Percentiles rank a stretch among this genome's conserved stretches.
These are phyloP conservation scores for Candida pseudoviswanathii DNA, from an alignment of 1,139 yeast genomes.

Conservation along the genomic window DNA sequence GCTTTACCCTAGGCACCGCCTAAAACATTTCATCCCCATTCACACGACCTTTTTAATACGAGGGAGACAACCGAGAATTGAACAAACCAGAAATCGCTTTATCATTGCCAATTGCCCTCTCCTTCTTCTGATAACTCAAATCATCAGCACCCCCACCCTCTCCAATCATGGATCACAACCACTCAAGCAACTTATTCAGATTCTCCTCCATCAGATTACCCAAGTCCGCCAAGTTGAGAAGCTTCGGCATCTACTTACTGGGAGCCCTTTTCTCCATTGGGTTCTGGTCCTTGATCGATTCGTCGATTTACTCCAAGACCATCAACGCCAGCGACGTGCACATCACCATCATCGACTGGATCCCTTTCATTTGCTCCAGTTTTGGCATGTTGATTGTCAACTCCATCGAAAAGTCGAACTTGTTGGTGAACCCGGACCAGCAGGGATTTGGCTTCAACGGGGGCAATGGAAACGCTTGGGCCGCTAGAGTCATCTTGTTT, in stretches of 20 bases:
- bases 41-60: not conserved
- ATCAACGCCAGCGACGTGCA: slow-evolving; percentile 86
- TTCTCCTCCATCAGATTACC: slow-evolving; percentile 49
- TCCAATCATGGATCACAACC: slow-evolving; percentile 14
- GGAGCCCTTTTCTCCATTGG: slow-evolving; percentile 86
- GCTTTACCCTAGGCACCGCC: too few species aligned
- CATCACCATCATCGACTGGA: slow-evolving; percentile 92
- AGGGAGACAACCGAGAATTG: not conserved
- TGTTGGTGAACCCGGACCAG: slow-evolving; percentile 57
- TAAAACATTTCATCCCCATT: not conserved
- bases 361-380: slow-evolving; percentile 86
- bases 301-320: slow-evolving; percentile 82
- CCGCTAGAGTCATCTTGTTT: slow-evolving; percentile 86
- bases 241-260: slow-evolving; percentile 72
- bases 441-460: slow-evolving; percentile 48
- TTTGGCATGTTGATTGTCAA: slow-evolving; percentile 91
- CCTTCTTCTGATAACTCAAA: not conserved
- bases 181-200: slow-evolving; percentile 14
- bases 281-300: slow-evolving; percentile 86
- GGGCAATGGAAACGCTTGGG: slow-evolving; percentile 71
- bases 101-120: not conserved
- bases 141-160: not conserved
- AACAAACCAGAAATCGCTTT: not conserved
- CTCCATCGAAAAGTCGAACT: slow-evolving; percentile 82
- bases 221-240: slow-evolving; percentile 69